phyloP scores from a whole-genome alignment of 225 moss, liverwort and hornwort genomes.

The Thuidium tamariscinum region DNA sequence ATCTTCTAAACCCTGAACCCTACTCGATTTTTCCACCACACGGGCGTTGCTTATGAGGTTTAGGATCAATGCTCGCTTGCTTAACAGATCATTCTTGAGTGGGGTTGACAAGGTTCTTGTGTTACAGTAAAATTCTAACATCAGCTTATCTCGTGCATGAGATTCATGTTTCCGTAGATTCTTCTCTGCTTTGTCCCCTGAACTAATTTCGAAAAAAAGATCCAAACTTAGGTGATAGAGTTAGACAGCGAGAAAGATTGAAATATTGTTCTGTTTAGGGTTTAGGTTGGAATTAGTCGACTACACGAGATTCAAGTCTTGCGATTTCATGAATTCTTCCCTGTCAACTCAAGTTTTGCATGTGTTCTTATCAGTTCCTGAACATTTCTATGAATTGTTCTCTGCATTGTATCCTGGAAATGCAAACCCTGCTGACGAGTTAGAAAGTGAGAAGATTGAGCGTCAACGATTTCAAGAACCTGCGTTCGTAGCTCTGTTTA shows the following conservation, averaged over 20 bases:
- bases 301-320: not conserved
- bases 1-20: not conserved
- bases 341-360: not conserved
- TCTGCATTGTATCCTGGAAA: not conserved
- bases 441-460: not conserved
- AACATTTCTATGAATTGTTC: too few relatives aligned
- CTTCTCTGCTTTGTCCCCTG: not conserved
- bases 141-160: not conserved
- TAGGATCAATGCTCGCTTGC: not conserved
- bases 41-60: not conserved
- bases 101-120: not conserved
- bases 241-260: not conserved
- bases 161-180: not conserved
- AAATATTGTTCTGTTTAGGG: not conserved
- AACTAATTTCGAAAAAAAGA: not conserved
- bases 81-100: not conserved
- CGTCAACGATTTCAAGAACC: too few relatives aligned
- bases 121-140: too few relatives aligned
- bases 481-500: not conserved
- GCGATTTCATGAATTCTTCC: not conserved
- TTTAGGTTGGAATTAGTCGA: not conserved
- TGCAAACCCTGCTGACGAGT: not conserved
- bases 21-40: not conserved
- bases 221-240: not conserved
- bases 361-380: not conserved